Evolutionary conservation across 208 protist species (phyloP), one percentile per base, ranked within the genome.

Genomic region (Acanthamoeba lugdunensis): DNA sequence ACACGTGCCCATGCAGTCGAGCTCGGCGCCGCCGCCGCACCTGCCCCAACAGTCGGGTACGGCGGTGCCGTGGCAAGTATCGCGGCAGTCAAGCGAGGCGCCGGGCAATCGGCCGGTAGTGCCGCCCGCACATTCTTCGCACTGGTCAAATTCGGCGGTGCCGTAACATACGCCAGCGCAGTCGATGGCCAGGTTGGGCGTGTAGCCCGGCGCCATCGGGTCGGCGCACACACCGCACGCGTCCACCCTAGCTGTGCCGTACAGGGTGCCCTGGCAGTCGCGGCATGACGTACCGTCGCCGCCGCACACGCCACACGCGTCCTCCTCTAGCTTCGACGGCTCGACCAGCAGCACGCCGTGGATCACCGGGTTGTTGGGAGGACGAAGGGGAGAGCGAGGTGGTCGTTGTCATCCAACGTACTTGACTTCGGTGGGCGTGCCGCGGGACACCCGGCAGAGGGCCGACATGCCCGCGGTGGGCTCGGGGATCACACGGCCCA

Each of bases 311-410:
- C 33, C 33, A 18, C 77, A 85, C 13, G 23, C 25, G 2, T 85
- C 37, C n/a, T n/a, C n/a, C n/a, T n/a, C n/a, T n/a, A n/a, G n/a
- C n/a, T n/a, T n/a, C 14, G 77, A 85, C 25, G 77, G 77, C 1
- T 85, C 77, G 48, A 85, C 77, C 13, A 85, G 1, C 0, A 85
- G 33, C 48, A 58, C 23, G 77, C 77, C 77, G 48, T 85, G 77
- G 16, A 85, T 45, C n/a, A n/a, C n/a, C n/a, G n/a, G n/a, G n/a
- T n/a, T n/a, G n/a, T n/a, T n/a, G n/a, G n/a, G n/a, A n/a, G n/a
- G n/a, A n/a, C n/a, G n/a, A n/a, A n/a, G n/a, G n/a, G n/a, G n/a
- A n/a, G n/a, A n/a, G n/a, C n/a, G n/a, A n/a, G n/a, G n/a, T n/a
- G n/a, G n/a, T n/a, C n/a, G n/a, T n/a, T n/a, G n/a, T n/a, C n/a